Base-by-base conservation (phyloP, 495 filamentous ascomycete species). In the Aspergillus ostianus region DNA sequence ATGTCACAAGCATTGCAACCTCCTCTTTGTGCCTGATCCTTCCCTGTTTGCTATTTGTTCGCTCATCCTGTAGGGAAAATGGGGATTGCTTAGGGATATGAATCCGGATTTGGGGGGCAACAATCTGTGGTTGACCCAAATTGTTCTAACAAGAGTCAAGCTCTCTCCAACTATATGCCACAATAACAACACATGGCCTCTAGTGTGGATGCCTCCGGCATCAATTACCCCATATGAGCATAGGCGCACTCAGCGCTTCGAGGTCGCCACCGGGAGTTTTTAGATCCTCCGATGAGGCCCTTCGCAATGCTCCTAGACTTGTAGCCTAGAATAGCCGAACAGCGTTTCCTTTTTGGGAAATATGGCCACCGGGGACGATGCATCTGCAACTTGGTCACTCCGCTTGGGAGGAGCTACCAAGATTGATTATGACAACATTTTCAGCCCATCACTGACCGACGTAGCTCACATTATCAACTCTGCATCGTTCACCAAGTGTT, bases 61-160 rank as follows among this genome's bases (percentile, higher is more conserved):
- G 17, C 67, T 60, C 41, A 71, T 68, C 13, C 61, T 41, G 4
- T 62, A 51, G 6, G 71, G 62, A 32, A 72, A 70, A 48, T 72
- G 69, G 17, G 71, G 71, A 27, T 72, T 74, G 3, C 71, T 69
- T 1, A 74, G 66, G 7, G 69, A 74, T 3, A 74, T 48, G 4
- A 74, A 57, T 23, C 63, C 64, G 15, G 70, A 55, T 17, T 58
- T 29, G 17, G 23, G 27, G 0, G n/a, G n/a, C 6, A 45, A 15
- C 12, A 15, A 26, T 6, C 57, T 50, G 8, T n/a, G 58, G 54
- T 64, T 72, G 4, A 72, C n/a, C n/a, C n/a, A 59, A 6, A 26
- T 54, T 20, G 9, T 53, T 0, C 63, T 62, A 67, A 30, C 54
- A 56, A 10, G 27, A 20, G 13, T 19, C 19, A 9, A 70, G 49